Base-by-base conservation (phyloP, 805 yeast genomes). In the Schwanniomyces sp. region DNA sequence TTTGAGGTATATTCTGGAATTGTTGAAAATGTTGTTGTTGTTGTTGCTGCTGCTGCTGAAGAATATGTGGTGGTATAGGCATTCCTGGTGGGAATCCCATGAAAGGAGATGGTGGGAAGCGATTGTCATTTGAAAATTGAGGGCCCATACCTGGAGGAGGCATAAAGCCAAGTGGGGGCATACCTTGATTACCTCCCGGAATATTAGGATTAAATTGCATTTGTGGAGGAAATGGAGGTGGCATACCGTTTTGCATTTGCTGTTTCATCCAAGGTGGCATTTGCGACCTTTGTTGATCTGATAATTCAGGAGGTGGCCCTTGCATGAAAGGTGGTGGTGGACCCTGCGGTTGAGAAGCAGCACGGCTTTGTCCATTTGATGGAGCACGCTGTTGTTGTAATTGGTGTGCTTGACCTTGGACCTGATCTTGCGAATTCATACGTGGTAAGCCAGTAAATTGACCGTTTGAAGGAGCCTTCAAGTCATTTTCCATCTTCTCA, bases 221-320 rank as follows among this genome's bases (percentile, higher is more conserved):
- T 32, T 53, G 57, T 14, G 54, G 55, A 16, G 54, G 54, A 24
- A 37, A 37, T n/a, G 55, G 52, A 29, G 50, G 53, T 3, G 47
- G 45, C 36, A 41, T 42, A 29, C 51, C 48, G 17, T 40, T 46
- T 34, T 47, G 56, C 34, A 47, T 37, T 21, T 21, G 52, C 44
- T 58, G 62, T 24, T 53, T 55, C 52, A 59, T 54, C 64, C 67
- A 61, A n/a, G 67, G 69, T 11, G 66, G 67, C 6, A 57, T 36
- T 40, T 47, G 62, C 14, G 43, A 51, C n/a, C 30, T 40, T 30
- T 40, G 53, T 61, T 14, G 45, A 48, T 17, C 26, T 17, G 41
- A 14, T 49, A 56, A 16, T 43, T 16, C 24, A 8, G n/a, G 56
- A 11, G 46, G 54, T 26, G 52, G 54, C 34, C 41, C 55, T 26